phyloP scores from a whole-genome alignment of 805 yeast genomes.

The Candida xiaguanensis region DNA sequence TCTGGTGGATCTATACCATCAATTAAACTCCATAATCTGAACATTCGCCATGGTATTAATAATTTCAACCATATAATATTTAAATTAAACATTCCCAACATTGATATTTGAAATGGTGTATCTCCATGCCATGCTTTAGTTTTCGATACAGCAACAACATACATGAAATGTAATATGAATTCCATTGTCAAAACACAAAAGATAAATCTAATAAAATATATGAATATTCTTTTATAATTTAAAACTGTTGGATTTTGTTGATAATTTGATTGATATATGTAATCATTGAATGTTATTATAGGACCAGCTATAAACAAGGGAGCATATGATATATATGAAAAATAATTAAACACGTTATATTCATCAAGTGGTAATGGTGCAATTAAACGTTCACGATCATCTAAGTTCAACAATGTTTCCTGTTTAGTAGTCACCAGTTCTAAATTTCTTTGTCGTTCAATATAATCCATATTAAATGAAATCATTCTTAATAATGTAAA shows the following conservation, averaged over 20 bases:
- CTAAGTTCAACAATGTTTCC: constrained; percentile 21
- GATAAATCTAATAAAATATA: constrained; percentile 64
- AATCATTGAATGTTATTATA: constrained; percentile 88
- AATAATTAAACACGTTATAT: constrained; percentile 61
- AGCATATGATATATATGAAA: constrained; percentile 76
- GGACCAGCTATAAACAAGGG: constrained; percentile 97
- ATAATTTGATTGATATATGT: constrained; percentile 63
- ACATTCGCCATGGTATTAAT: constrained; percentile 93
- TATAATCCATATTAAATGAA: constrained; percentile 77
- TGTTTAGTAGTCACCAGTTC: constrained; percentile 11
- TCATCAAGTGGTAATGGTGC: constrained; percentile 59
- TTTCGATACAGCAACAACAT: constrained; percentile 90
- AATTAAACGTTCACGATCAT: constrained; percentile 62
- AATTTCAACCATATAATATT: constrained; percentile 91
- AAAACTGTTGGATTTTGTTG: constrained; percentile 54
- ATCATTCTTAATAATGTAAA: constrained; percentile 81
- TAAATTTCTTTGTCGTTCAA: constrained; percentile 34
- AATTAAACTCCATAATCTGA: constrained; percentile 87
- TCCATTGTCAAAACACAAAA: constrained; percentile 88
- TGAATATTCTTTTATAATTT: constrained; percentile 44
- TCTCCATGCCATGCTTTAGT: constrained; percentile 87
- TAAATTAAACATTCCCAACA: constrained; percentile 89
- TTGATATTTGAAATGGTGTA: constrained; percentile 87
- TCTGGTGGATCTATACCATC: constrained; percentile 97
- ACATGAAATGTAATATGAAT: constrained; percentile 76